phyloP scores from a whole-genome alignment of 2,329 filamentous ascomycete species.

The Nemania sp. region DNA sequence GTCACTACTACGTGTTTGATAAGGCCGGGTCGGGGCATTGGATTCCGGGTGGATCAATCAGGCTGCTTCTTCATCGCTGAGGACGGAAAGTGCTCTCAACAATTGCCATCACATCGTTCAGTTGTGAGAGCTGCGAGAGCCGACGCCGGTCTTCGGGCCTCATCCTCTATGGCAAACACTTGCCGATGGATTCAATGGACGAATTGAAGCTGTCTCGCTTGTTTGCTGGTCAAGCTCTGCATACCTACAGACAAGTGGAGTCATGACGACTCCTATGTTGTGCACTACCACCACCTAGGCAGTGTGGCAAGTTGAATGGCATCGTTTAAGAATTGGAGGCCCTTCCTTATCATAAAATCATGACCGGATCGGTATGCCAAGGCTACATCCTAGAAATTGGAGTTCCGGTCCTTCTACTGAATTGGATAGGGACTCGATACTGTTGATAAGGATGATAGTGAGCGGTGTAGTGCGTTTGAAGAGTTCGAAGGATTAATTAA shows the following conservation, averaged over 20 bases:
- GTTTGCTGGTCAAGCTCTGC: not conserved
- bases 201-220: not conserved
- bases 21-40: slow-evolving; percentile 1
- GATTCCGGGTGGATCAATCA: not conserved
- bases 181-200: not conserved
- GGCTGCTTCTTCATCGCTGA: not conserved
- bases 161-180: not conserved
- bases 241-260: not conserved
- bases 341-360: not conserved
- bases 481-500: not conserved
- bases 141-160: not conserved
- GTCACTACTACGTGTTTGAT: not conserved
- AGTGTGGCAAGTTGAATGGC: not conserved
- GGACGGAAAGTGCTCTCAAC: not conserved
- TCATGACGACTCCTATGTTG: slow-evolving; percentile 2
- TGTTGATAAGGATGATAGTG: not conserved
- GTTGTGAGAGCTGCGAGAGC: not conserved
- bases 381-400: not conserved
- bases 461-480: not conserved
- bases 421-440: not conserved
- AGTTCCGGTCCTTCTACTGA: not conserved
- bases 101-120: not conserved
- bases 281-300: not conserved
- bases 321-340: not conserved
- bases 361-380: not conserved